Evolutionary conservation across 345 rosid genomes (phyloP).

Genomic region (Excoecaria cochinchinensis): DNA sequence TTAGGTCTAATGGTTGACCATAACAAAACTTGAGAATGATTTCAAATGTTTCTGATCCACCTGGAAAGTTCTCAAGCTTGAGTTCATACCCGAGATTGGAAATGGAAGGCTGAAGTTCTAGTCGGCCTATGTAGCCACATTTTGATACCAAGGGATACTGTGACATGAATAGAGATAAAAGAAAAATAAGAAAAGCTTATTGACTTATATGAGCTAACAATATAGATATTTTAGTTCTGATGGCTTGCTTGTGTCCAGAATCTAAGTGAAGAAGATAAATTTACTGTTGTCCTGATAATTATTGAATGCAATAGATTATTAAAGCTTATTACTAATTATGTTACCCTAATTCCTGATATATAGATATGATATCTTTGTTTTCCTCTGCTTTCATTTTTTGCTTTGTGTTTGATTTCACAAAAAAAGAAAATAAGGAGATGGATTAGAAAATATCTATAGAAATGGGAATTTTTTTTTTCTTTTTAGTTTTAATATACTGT

Average conservation of each 20-base stretch:
- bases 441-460: background rate
- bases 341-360: background rate
- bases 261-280: background rate
- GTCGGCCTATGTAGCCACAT: slow-evolving; percentile 67
- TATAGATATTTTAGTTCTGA: background rate
- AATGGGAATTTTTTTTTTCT: background rate
- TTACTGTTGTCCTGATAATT: background rate
- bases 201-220: background rate
- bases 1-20: slow-evolving; percentile 58
- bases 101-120: slow-evolving; percentile 61
- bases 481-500: background rate
- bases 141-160: slow-evolving; percentile 86
- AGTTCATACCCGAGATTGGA: slow-evolving; percentile 48
- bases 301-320: background rate
- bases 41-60: slow-evolving; percentile 72
- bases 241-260: background rate
- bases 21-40: slow-evolving; percentile 67
- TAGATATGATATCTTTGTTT: background rate
- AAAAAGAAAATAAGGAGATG: background rate
- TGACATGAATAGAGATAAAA: slow-evolving; percentile 22
- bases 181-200: slow-evolving; percentile 1
- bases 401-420: background rate
- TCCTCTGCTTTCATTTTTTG: background rate
- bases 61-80: slow-evolving; percentile 76
- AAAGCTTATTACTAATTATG: background rate